These are phyloP conservation scores for Xanthoconium stramineum DNA, from an alignment of 768 basidiomycete genomes.

Conservation along the genomic window DNA sequence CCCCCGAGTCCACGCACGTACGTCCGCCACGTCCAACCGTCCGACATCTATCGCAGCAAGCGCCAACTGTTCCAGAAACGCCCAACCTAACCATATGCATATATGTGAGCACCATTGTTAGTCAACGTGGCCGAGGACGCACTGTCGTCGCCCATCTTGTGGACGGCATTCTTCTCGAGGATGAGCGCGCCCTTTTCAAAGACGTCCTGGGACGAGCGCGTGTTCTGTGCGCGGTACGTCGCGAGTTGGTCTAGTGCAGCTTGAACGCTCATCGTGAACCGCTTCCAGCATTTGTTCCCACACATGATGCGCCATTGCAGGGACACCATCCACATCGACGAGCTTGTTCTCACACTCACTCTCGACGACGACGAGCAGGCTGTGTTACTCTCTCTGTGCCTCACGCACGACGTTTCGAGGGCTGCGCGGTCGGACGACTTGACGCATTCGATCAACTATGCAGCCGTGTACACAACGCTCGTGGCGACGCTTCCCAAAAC, in stretches of 20 bases:
- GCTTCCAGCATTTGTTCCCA: neutral
- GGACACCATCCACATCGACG: constrained; percentile 45
- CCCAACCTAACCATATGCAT: constrained; percentile 54
- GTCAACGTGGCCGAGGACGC: constrained; percentile 3
- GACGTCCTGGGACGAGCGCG: constrained; percentile 54
- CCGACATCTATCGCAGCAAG: constrained; percentile 78
- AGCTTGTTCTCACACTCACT: constrained; percentile 42
- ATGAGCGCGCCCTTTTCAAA: constrained; percentile 52
- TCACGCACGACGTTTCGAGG: constrained; percentile 47
- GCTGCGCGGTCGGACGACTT: constrained; percentile 56
- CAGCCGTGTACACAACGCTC: constrained; percentile 36
- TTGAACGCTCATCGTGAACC: constrained; percentile 41
- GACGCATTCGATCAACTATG: constrained; percentile 61
- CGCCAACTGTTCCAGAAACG: constrained; percentile 75
- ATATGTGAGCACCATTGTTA: neutral
- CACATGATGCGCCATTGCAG: neutral
- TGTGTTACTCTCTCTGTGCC: constrained; percentile 47
- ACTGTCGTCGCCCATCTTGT: constrained; percentile 59
- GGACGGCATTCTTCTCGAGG: constrained; percentile 43
- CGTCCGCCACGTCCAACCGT: constrained; percentile 69
- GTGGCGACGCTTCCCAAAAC: constrained; percentile 21
- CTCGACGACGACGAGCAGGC: constrained; percentile 44
- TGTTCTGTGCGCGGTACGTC: constrained; percentile 48
- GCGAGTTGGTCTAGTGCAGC: constrained; percentile 52
- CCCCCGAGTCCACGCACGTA: constrained; percentile 34